phyloP scores from a whole-genome alignment of 2,329 filamentous ascomycete species.

The Triangularia setosa region DNA sequence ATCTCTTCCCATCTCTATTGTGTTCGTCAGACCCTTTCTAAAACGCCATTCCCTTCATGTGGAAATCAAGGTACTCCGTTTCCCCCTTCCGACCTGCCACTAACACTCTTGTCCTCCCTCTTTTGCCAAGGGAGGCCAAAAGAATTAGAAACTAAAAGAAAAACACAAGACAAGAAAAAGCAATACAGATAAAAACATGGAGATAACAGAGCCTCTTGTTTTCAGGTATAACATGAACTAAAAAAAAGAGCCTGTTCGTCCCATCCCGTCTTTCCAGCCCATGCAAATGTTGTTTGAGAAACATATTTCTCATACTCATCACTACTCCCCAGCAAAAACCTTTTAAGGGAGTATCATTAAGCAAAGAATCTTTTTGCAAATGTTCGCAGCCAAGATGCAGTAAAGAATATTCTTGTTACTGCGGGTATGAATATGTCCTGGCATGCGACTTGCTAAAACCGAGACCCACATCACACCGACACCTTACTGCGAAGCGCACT shows the following conservation, averaged over 20 bases:
- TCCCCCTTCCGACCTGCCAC: no score
- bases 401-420: background rate
- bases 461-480: background rate
- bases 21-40: no score
- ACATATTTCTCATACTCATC: background rate
- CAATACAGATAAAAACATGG: background rate
- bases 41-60: no score
- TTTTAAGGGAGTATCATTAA: background rate
- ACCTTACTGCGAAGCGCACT: slow-evolving; percentile 81
- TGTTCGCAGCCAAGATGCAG: background rate
- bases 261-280: background rate
- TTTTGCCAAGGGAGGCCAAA: background rate
- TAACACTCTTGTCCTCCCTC: background rate
- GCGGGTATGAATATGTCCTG: background rate
- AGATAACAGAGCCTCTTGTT: background rate
- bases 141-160: background rate
- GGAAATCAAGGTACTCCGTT: no score
- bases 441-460: background rate
- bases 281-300: background rate
- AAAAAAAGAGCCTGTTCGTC: background rate
- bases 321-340: background rate
- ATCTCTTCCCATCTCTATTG: no score
- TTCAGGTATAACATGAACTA: background rate
- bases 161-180: background rate
- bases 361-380: background rate